Evolutionary conservation across 345 rosid genomes (phyloP).

Genomic region (Raphanus sativus): DNA sequence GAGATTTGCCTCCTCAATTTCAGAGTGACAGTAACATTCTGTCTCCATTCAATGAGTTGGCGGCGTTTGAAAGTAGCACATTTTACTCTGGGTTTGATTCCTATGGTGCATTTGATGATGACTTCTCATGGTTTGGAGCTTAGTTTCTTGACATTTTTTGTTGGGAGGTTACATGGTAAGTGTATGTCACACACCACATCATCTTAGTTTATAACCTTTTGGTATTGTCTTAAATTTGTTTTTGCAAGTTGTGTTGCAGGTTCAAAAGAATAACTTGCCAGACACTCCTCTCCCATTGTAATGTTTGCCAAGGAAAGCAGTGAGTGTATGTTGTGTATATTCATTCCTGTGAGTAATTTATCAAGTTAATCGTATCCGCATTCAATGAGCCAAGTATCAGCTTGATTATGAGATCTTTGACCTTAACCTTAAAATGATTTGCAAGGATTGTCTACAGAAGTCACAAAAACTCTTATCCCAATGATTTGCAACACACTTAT

Average conservation of each 20-base stretch:
- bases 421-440: background rate
- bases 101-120: slow-evolving; percentile 38
- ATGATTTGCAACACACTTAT: background rate
- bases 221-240: background rate
- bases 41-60: slow-evolving; percentile 51
- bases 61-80: slow-evolving; percentile 49
- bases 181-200: slow-evolving; percentile 18
- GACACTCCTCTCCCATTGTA: slow-evolving; percentile 13
- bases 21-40: slow-evolving; percentile 54
- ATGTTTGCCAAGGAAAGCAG: slow-evolving; percentile 8
- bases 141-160: slow-evolving; percentile 18
- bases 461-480: no score
- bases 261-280: slow-evolving; percentile 32
- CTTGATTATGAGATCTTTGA: background rate
- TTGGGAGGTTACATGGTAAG: slow-evolving; percentile 32
- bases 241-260: slow-evolving; percentile 15
- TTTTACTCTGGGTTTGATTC: slow-evolving; percentile 43
- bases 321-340: background rate
- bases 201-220: background rate
- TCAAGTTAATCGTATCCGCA: background rate
- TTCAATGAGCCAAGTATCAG: background rate
- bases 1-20: slow-evolving; percentile 45
- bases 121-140: slow-evolving; percentile 35
- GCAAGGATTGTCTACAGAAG: background rate
- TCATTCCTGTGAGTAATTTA: background rate